These are phyloP conservation scores for Sclerotiophoma versabilis DNA, from an alignment of 2,329 filamentous ascomycete genomes.

Conservation along the genomic window DNA sequence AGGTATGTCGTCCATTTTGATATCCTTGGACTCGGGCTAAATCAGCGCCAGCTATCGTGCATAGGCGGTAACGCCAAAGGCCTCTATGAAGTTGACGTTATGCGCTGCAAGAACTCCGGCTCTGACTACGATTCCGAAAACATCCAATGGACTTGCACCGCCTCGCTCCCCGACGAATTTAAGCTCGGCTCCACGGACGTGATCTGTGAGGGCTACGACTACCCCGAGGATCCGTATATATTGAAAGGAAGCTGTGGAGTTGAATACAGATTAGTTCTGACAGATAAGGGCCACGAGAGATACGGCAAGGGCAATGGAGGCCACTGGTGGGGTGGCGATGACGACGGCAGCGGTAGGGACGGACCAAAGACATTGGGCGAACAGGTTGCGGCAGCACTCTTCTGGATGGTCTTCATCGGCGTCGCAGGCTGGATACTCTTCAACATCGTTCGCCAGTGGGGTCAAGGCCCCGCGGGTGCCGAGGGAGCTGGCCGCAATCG, in stretches of 20 bases:
- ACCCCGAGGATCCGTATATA: slow-evolving; percentile 80
- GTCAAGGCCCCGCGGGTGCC: slow-evolving; percentile 29
- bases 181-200: slow-evolving; percentile 88
- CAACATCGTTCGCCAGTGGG: slow-evolving; percentile 55
- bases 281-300: slow-evolving; percentile 73
- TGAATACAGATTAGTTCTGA: slow-evolving; percentile 83
- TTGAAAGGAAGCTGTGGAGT: slow-evolving; percentile 92
- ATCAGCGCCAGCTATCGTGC: slow-evolving; percentile 69
- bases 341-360: slow-evolving; percentile 50
- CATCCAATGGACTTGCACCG: slow-evolving; percentile 90
- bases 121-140: slow-evolving; percentile 81
- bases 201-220: slow-evolving; percentile 86
- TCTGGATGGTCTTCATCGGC: slow-evolving; percentile 67
- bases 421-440: slow-evolving; percentile 70
- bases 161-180: slow-evolving; percentile 67
- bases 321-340: slow-evolving; percentile 45
- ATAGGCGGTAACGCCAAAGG: slow-evolving; percentile 66
- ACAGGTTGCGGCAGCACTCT: slow-evolving; percentile 55
- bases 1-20: slow-evolving; percentile 38
- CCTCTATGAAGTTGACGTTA: slow-evolving; percentile 76
- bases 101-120: slow-evolving; percentile 91
- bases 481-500: slow-evolving; percentile 34
- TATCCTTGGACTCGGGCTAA: slow-evolving; percentile 15
- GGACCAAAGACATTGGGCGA: slow-evolving; percentile 45
- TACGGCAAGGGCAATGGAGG: slow-evolving; percentile 65